A percentile compares a stretch with the other conserved stretches of the same genome.
Evolutionary conservation across 768 basidiomycete species (phyloP).

Genomic region (Tricholoma furcatifolium): DNA sequence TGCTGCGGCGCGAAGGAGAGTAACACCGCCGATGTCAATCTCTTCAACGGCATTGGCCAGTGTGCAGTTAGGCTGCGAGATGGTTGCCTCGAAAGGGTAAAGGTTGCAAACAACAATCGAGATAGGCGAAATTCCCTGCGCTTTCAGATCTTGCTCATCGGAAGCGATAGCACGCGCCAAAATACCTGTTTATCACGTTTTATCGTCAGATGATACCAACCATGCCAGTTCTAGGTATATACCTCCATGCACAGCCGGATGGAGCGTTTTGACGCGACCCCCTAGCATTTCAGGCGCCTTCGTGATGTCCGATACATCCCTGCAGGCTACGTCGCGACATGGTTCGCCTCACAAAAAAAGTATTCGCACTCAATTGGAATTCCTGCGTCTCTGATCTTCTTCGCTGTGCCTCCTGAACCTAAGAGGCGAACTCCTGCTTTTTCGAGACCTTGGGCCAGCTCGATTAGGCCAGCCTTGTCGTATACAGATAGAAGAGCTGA

Average conservation of each 20-base stretch:
- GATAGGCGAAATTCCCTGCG: constrained; percentile 88
- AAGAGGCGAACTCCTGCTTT: constrained; percentile 82
- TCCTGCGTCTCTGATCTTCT: constrained; percentile 93
- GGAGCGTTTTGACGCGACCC: constrained; percentile 96
- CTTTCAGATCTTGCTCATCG: constrained; percentile 81
- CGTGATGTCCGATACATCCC: constrained; percentile 96
- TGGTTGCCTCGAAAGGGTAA: constrained; percentile 93
- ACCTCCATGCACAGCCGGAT: constrained; percentile 98
- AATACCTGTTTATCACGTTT: constrained; percentile 67
- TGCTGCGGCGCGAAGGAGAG: constrained; percentile 94
- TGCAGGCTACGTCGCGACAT: constrained; percentile 27
- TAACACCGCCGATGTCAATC: constrained; percentile 98
- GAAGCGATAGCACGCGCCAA: constrained; percentile 90
- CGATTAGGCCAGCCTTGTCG: constrained; percentile 88
- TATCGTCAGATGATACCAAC: constrained; percentile 8
- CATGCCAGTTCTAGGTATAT: background rate
- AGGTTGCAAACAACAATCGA: constrained; percentile 98
- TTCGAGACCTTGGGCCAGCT: constrained; percentile 84
- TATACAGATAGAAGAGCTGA: constrained; percentile 92
- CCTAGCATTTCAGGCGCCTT: constrained; percentile 99
- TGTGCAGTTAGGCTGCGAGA: constrained; percentile 85
- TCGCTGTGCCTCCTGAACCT: constrained; percentile 97
- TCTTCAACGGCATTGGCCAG: constrained; percentile 94
- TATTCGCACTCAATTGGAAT: constrained; percentile 79
- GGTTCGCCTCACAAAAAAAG: background rate